Evolutionary conservation across 306 rosid genomes (phyloP), one percentile per base, ranked within the genome.

Genomic region (Fagus sylvatica): DNA sequence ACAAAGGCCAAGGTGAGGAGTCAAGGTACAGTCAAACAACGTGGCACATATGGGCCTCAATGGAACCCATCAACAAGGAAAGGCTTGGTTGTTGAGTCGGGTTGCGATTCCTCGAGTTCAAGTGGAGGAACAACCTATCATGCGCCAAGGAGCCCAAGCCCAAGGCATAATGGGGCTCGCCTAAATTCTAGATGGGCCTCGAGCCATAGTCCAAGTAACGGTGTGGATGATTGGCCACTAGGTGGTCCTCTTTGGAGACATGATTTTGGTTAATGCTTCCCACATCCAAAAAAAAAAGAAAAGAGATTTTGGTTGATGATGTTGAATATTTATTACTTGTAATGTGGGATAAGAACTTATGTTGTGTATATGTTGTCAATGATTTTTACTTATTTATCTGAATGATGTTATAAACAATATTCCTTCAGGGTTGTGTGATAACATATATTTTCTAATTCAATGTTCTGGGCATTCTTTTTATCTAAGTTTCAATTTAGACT

Each of bases 1-100:
- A 94, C 98, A 33, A 93, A 87, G 89, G 99, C 99, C 81, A 95
- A 95, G 89, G 81, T 78, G 11, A 68, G 88, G 53, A 53, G n/a
- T 22, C 96, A 76, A 57, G 90, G 91, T 61, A 43, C 60, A 1
- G 4, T 60, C 7, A 90, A 82, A 87, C 88, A 81, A 2, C 87
- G 81, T 7, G 81, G 76, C 71, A 84, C 87, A 1, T 22, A 73
- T 73, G 86, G 81, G 76, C 89, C 91, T 30, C 79, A 78, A 0
- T 93, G 97, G 98, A 93, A 89, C 82, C 66, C 83, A 0, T 79
- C 96, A 2, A 79, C 85, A 0, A 87, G 79, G 82, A 87, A 74
- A 71, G 70, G 66, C 37, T 78, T 72, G 1, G 16, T 41, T 4
- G 3, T 4, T 1, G 87, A 91, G 41, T 79, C 84, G 33, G 87